Evolutionary conservation across 352 stramenopile genomes (phyloP).

Genomic region (Phytopythium cucurbitacearum): DNA sequence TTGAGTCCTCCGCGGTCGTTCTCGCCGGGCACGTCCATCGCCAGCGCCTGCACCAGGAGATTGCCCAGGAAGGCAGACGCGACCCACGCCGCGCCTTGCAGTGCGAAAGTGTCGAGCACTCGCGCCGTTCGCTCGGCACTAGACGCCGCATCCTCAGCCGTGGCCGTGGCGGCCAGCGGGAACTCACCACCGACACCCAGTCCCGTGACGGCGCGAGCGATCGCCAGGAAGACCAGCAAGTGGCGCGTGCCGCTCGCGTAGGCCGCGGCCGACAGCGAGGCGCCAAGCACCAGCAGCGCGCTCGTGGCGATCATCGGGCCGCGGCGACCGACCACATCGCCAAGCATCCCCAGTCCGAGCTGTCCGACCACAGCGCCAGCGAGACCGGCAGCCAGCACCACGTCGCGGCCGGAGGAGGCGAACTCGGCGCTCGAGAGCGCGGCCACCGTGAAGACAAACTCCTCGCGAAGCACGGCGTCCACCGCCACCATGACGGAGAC

Average conservation of each 20-base stretch:
- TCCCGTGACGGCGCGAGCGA: background rate
- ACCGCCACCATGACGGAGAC: background rate
- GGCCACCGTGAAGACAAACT: background rate
- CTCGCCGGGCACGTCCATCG: slow-evolving; percentile 27
- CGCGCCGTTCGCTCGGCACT: background rate
- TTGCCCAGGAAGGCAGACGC: slow-evolving; percentile 22
- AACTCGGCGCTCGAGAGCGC: background rate
- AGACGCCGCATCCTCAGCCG: background rate
- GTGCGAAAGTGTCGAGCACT: background rate
- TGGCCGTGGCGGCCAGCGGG: background rate
- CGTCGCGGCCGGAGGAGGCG: background rate
- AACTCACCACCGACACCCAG: slow-evolving; percentile 1
- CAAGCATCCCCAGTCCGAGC: slow-evolving; percentile 27
- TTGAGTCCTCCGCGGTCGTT: slow-evolving; percentile 41
- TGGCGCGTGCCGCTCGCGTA: background rate
- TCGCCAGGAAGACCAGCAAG: background rate
- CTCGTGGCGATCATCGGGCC: background rate
- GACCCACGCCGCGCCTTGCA: background rate
- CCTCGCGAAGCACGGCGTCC: background rate
- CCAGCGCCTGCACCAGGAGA: slow-evolving; percentile 42
- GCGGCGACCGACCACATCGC: slow-evolving; percentile 28
- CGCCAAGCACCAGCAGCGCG: slow-evolving; percentile 1
- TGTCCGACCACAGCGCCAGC: slow-evolving; percentile 31
- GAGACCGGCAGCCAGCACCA: slow-evolving; percentile 25
- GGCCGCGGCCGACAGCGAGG: background rate